Base-by-base conservation (phyloP, 352 stramenopile species). In the Globisporangium alternatum region DNA sequence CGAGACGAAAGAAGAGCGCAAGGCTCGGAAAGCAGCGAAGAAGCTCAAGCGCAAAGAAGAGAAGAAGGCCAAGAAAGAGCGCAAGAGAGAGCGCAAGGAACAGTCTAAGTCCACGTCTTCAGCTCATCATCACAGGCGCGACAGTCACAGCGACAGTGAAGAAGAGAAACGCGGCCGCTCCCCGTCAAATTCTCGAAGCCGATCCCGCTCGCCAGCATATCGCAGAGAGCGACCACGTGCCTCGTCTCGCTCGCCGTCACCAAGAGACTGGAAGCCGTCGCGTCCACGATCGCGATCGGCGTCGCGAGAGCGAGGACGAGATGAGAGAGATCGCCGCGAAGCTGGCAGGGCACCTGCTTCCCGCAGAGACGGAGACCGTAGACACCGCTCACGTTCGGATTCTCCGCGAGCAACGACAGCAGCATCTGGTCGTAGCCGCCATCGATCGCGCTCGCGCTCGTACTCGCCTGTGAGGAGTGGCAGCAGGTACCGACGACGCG, bases 81-180 rank as follows among this genome's bases (percentile, higher is more conserved):
- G 79, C 43, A 93, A 89, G 58, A 85, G 86, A 55, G 74, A 88
- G 53, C 83, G 83, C 60, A 90, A 89, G 51, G 74, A 88, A 28
- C 41, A 64, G 35, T 41, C 33, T 2, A 43, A 43, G 9, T 28
- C 7, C 17, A 6, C 51, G 9, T 44, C 51, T 5, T 43, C 51
- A 7, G 4, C 51, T 15, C 51, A 43, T 43, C 30, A 10, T 19
- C 51, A 43, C 51, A 57, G 33, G 51, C 51, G 21, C 2, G 49
- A 56, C 25, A 43, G 49, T 4, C 17, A 41, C n/a, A 56, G 49
- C 8, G 51, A 57, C 25, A 49, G 35, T 28, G 55, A 51, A 12
- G 37, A 60, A 8, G 55, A 17, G 10, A 21, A 21, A 39, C 15
- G 21, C 22, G 55, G 35, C 9, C 35, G 41, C 12, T 37, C 35